Evolutionary conservation across 75 land plant species (phyloP), one percentile per base, ranked within the genome.

Genomic region (Sequoia sempervirens): DNA sequence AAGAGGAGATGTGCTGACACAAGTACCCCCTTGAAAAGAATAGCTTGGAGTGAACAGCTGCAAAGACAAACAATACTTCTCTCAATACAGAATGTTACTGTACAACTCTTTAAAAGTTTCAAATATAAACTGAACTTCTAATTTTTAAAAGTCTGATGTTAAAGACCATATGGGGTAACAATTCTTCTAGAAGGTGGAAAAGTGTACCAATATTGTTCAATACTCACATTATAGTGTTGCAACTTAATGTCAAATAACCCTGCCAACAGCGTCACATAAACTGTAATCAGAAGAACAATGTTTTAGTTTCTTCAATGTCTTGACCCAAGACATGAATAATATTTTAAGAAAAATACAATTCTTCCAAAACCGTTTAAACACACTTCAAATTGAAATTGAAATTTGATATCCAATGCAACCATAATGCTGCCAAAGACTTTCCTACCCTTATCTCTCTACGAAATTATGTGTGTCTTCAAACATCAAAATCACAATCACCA

Each of bases 151-250:
- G 23, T 38, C 41, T 17, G 23, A 75, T 18, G 41, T 37, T 37
- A 38, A 74, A 75, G 43, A 75, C 23, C 23, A 20, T 17, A 9
- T 38, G 20, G 41, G 6, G 43, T 40, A 75, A 75, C 18, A 37
- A 40, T 38, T 75, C 66, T 23, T 38, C 76, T 38, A 75, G 76
- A 78, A 40, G n/a, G 3, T 78, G 80, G 47, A 50, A 43, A 38
- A 78, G 47, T 78, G 45, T 78, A 78, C 80, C 12, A 2, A 43
- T 78, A 78, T 26, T 78, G 50, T 40, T 78, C n/a, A 78, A 78
- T 38, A 78, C 11, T 70, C 36, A 70, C 36, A 30, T 70, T 32
- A 10, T 10, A 32, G 73, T 70, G 4, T 30, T 41, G 50, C 28
- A 78, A 9, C 45, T 23, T 40, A 75, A 75, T 32, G 37, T 41